Evolutionary conservation across 768 basidiomycete genomes (phyloP).

Genomic region (Podaxis sp.): DNA sequence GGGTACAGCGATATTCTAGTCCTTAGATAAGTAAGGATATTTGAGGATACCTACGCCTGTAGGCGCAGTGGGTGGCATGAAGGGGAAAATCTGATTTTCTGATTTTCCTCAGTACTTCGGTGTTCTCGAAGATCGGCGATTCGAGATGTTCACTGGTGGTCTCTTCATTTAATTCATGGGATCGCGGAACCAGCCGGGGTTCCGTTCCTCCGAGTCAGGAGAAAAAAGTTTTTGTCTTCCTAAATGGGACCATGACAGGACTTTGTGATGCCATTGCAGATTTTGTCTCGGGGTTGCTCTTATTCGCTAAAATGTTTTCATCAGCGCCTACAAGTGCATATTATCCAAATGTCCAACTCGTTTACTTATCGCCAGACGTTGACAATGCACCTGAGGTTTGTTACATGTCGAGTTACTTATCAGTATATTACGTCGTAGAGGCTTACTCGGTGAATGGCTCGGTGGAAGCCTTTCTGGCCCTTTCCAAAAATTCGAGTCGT

Average conservation of each 20-base stretch:
- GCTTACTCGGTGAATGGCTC: conserved; percentile 58
- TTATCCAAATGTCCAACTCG: background rate
- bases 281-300: background rate
- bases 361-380: background rate
- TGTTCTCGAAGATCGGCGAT: background rate
- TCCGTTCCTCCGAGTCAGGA: conserved; percentile 36
- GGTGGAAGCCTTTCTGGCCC: conserved; percentile 35
- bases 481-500: conserved; percentile 18
- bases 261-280: conserved; percentile 3
- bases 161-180: background rate
- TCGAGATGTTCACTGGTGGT: background rate
- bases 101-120: background rate
- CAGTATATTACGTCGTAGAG: conserved; percentile 25
- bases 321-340: background rate
- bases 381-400: background rate
- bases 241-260: background rate
- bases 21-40: conserved; percentile 22
- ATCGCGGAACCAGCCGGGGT: conserved; percentile 28
- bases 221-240: conserved; percentile 40
- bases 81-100: background rate
- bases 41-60: background rate
- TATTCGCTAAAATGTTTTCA: background rate
- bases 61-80: background rate
- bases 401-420: conserved; percentile 15
- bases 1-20: conserved; percentile 52